Evolutionary conservation across 768 basidiomycete species (phyloP).

Genomic region (Cytidiella melzeri): DNA sequence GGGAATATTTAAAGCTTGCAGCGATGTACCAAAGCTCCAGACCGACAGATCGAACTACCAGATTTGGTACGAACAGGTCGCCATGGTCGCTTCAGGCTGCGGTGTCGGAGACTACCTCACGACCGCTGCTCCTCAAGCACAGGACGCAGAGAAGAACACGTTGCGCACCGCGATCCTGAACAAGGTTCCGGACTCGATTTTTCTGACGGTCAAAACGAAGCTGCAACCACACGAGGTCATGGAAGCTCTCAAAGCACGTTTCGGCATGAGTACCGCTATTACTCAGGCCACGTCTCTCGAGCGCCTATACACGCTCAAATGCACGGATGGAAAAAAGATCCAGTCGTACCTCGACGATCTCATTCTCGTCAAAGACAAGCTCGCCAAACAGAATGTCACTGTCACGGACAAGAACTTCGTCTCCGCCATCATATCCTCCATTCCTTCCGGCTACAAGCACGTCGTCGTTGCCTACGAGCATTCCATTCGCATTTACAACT

Average conservation of each 20-base stretch:
- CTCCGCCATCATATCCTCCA: conserved; percentile 2
- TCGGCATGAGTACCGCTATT: conserved; percentile 1
- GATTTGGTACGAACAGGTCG: background rate
- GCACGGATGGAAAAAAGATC: background rate
- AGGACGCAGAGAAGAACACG: background rate
- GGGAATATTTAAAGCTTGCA: background rate
- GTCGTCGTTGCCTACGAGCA: background rate
- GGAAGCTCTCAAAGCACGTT: background rate
- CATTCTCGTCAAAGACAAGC: background rate
- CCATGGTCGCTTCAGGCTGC: background rate
- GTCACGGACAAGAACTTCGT: background rate
- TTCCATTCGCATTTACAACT: background rate
- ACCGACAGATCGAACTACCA: conserved; percentile 1
- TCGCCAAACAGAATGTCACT: background rate
- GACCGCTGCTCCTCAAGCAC: too few relatives aligned
- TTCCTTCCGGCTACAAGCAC: background rate
- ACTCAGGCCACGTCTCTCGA: background rate
- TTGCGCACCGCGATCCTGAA: background rate
- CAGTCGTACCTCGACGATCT: conserved; percentile 2
- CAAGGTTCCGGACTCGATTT: conserved; percentile 2
- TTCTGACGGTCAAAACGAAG: background rate
- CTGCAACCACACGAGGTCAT: background rate
- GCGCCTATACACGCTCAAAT: background rate
- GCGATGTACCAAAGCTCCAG: background rate
- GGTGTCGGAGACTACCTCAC: background rate